Evolutionary conservation across 1,284 basidiomycete species (phyloP), one percentile per base, ranked within the genome.

Genomic region (Amylostereum chailletii): DNA sequence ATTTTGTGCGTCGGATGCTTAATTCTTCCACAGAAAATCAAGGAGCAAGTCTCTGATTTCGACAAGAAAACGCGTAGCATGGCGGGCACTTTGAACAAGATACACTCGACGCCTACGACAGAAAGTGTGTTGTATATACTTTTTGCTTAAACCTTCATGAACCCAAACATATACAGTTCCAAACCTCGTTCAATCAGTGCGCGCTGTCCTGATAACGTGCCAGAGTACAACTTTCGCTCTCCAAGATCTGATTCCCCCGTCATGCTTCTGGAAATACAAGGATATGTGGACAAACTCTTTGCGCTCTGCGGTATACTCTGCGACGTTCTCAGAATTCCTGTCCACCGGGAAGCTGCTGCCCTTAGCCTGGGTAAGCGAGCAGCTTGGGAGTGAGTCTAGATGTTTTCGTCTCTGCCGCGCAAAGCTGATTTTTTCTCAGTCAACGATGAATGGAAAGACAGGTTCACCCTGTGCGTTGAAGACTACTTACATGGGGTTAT

Each of bases 401-500:
- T 11, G 30, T 26, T 8, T 31, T 38, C 19, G 9, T 27, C 5
- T 47, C 26, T 48, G 34, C 44, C 47, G 10, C 52, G 42, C 49
- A 30, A 19, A 19, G 19, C 19, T 19, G 19, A 19, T 19, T 51
- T 41, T 38, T 58, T 41, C 44, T 30, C 49, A 91, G 89, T 91
- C 46, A 71, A 80, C 58, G 72, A 74, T 7, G 82, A 81, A 55
- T 90, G 83, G 84, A 72, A 75, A 48, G 83, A 84, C 59, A 73
- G 79, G 40, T 75, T 91, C 49, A 62, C 72, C 1, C 60, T 93
- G 32, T 71, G 83, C 5, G 81, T 77, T 2, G 90, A 93, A 63
- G 90, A 93, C 59, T 93, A 93, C 63, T 71, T 93, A n/a, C 90
- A 90, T 57, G 85, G 83, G 1, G 65, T 93, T 33, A 90, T 93